Base-by-base conservation (phyloP, 75 land plant species). In the Selaginella moellendorffii region DNA sequence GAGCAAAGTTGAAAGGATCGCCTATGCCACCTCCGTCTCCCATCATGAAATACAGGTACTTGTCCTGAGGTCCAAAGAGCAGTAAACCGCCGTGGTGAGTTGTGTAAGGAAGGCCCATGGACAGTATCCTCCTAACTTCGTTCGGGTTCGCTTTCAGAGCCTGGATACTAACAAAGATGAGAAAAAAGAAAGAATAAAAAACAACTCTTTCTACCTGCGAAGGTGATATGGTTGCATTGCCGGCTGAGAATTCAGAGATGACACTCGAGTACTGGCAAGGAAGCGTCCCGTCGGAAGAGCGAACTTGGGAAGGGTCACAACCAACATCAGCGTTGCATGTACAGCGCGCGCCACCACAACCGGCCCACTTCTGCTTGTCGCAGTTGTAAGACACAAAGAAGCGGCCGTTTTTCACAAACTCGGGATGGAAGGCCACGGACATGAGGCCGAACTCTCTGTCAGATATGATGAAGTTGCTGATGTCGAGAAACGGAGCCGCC, bases 371-470 rank as follows among this genome's bases (percentile, higher is more conserved):
- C 25, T 25, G 36, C 53, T 78, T 87, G 24, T 91, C 88, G 68
- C 97, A 91, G 42, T 81, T 85, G 69, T 76, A 91, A 0, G 93
- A 91, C 22, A 74, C 88, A 68, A 91, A 91, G 68, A 91, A 83
- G 10, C 93, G 76, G 0, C 93, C 93, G 73, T 91, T 91, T 12
- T 65, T 73, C 14, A 65, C 64, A 36, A 87, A 92, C 17, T 92
- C 64, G 2, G 97, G 97, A 67, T 92, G 97, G 31, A 92, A 82
- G 26, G 89, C 97, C 14, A 92, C 17, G 20, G 87, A 83, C 79
- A 87, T 53, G 54, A 92, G 42, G 14, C 97, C 97, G 75, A 80
- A 78, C 64, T 85, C 81, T 28, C 64, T 62, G 28, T 76, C 76
- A 28, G 28, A 63, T 18, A 72, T 19, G 28, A 83, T 79, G 31